Evolutionary conservation across 768 basidiomycete genomes (phyloP).

Genomic region (Paxillus ammoniavirescens): DNA sequence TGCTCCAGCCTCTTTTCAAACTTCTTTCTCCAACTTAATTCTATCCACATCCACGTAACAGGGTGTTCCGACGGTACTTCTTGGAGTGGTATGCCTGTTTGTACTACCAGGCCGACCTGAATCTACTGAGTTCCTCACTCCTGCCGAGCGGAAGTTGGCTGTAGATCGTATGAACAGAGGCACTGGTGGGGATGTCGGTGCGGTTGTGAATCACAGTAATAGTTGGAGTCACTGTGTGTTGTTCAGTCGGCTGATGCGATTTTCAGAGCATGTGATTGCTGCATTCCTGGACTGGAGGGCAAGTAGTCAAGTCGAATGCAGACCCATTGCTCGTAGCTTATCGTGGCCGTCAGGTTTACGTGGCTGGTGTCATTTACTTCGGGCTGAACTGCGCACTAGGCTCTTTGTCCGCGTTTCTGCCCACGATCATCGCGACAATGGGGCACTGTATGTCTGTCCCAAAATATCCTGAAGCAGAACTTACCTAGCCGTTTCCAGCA

Average conservation of each 20-base stretch:
- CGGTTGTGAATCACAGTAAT: conserved; percentile 40
- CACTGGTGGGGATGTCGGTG: conserved; percentile 40
- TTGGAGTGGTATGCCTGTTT: conserved; percentile 28
- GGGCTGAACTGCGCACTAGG: conserved; percentile 48
- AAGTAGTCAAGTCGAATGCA: background rate
- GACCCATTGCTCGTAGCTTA: conserved; percentile 4
- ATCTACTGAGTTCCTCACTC: conserved; percentile 33
- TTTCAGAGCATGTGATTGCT: conserved; percentile 38
- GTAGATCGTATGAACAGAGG: conserved; percentile 40
- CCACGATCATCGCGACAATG: conserved; percentile 53
- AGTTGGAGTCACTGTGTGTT: background rate
- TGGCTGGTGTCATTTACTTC: conserved; percentile 49
- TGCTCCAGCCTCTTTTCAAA: background rate
- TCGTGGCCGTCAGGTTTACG: conserved; percentile 32
- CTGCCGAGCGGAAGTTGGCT: conserved; percentile 32
- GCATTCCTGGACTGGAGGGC: conserved; percentile 50
- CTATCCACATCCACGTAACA: conserved; percentile 18
- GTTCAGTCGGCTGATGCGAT: background rate
- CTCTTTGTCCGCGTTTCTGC: conserved; percentile 52
- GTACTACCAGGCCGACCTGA: conserved; percentile 32
- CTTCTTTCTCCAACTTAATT: background rate
- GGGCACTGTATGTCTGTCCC: conserved; percentile 38
- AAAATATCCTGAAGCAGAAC: background rate
- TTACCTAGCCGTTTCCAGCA: conserved; percentile 26
- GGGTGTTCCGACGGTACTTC: conserved; percentile 53